Evolutionary conservation across 371 early-diverging fungal species (phyloP), one percentile per base, ranked within the genome.

Genomic region (Funneliformis caledonium): DNA sequence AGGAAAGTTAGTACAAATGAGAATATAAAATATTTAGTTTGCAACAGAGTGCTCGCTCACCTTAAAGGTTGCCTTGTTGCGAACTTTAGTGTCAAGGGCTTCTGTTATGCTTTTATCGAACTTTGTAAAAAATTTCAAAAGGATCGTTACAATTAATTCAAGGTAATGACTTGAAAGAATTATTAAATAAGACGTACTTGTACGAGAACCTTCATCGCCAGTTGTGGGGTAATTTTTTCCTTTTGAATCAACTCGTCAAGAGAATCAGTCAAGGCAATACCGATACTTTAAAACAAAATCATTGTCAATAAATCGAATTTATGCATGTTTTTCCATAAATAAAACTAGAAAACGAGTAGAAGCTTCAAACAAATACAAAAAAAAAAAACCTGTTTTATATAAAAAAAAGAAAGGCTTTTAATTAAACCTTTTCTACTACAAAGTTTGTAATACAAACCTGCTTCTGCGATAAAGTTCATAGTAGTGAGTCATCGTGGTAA

Each of bases 161-260:
- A 6, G 11, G 7, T 11, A 12, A 12, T 50, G 14, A 50, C 12
- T 50, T 52, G 6, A 16, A 2, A 56, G 16, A 6, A 56, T 19
- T 56, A 56, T 56, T 56, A 56, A 56, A 19, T 56, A 56, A 56
- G 86, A 77, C 88, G 83, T 88, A 95, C 94, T 84, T 96, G 97
- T 50, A 88, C 85, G 31, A 98, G 88, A 26, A 98, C 95, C 70
- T 93, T 91, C 93, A 97, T 96, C n/a, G 99, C 97, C 47, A 96
- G 85, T 82, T 97, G 96, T 52, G 99, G 97, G 81, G 95, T 95
- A 77, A 99, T 93, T 78, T 94, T 94, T 12, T 94, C 95, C n/a
- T 93, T 92, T 74, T 92, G 91, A 82, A 98, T 96, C 83, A 98
- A 90, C 81, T 97, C 98, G 85, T 98, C 99, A 48, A 98, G 89